These are phyloP conservation scores for Verticillium klebahnii DNA, from an alignment of 2,329 filamentous ascomycete species.

Conservation along the genomic window DNA sequence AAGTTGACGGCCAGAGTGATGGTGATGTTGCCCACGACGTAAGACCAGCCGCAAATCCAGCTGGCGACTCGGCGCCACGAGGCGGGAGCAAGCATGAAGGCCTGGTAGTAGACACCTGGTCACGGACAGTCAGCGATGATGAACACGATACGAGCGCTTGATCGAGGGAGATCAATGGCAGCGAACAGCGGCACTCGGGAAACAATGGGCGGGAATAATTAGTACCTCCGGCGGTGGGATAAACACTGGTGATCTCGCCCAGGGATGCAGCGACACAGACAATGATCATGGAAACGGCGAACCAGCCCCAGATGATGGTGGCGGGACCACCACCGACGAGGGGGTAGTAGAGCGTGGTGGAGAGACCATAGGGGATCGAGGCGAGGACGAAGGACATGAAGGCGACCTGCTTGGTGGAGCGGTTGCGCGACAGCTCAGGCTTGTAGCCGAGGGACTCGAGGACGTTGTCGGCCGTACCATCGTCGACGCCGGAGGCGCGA, in stretches of 20 bases:
- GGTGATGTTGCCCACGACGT: conserved; percentile 74
- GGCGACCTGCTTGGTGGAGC: conserved; percentile 64
- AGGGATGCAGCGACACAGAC: conserved; percentile 66
- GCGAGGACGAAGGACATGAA: conserved; percentile 76
- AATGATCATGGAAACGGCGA: conserved; percentile 64
- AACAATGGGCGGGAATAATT: not conserved
- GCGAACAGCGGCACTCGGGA: not conserved
- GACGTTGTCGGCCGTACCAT: conserved; percentile 53
- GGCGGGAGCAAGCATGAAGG: conserved; percentile 65
- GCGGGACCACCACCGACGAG: conserved; percentile 62
- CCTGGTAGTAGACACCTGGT: conserved; percentile 66
- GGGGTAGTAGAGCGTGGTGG: conserved; percentile 66
- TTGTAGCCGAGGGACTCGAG: conserved; percentile 63
- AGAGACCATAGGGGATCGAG: conserved; percentile 68
- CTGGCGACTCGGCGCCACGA: conserved; percentile 58
- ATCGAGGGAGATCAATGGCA: not conserved
- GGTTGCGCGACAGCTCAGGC: conserved; percentile 58
- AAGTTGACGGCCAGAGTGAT: conserved; percentile 83
- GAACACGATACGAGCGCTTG: not conserved
- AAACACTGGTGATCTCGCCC: conserved; percentile 71
- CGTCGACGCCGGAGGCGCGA: conserved; percentile 16
- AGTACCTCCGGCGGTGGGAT: conserved; percentile 66
- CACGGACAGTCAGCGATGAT: conserved; percentile 1
- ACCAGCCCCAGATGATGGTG: conserved; percentile 70
- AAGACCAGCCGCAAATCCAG: conserved; percentile 73